Evolutionary conservation across 805 yeast species (phyloP).

Genomic region (Ogataea chonburiensis): DNA sequence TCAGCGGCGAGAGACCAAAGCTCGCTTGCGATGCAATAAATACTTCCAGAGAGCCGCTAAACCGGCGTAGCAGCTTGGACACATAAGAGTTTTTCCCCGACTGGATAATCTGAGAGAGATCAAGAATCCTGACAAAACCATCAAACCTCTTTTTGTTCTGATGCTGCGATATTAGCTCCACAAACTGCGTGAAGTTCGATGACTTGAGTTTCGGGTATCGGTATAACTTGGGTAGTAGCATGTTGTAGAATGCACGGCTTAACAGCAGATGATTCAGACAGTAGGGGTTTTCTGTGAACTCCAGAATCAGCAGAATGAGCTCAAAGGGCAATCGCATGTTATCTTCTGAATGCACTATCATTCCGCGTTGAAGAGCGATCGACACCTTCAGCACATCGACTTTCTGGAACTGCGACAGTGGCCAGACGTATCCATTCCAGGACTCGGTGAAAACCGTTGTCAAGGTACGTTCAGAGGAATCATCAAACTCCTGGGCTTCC

Average conservation of each 20-base stretch:
- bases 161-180: conserved; percentile 54
- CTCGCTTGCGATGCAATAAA: conserved; percentile 94
- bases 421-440: conserved; percentile 41
- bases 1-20: conserved; percentile 86
- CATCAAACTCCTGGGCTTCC: conserved; percentile 15
- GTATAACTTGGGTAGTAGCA: conserved; percentile 67
- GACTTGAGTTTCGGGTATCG: conserved; percentile 60
- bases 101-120: conserved; percentile 79
- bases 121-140: conserved; percentile 59
- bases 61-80: conserved; percentile 76
- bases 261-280: conserved; percentile 56
- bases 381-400: conserved; percentile 42
- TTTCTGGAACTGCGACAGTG: conserved; percentile 49
- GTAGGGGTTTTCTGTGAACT: conserved; percentile 33
- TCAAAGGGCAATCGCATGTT: conserved; percentile 47
- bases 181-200: conserved; percentile 68
- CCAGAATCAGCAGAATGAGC: conserved; percentile 42
- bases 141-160: conserved; percentile 51
- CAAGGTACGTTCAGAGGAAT: conserved; percentile 5
- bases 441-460: conserved; percentile 1
- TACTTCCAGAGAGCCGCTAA: conserved; percentile 59
- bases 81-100: conserved; percentile 90
- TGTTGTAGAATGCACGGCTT: conserved; percentile 55
- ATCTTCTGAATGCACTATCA: conserved; percentile 25
- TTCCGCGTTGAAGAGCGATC: conserved; percentile 27